Percentiles rank a stretch among this genome's conserved stretches.
These are phyloP conservation scores for Cryptococcus sp. DNA, from an alignment of 1,284 basidiomycete genomes.

Conservation along the genomic window DNA sequence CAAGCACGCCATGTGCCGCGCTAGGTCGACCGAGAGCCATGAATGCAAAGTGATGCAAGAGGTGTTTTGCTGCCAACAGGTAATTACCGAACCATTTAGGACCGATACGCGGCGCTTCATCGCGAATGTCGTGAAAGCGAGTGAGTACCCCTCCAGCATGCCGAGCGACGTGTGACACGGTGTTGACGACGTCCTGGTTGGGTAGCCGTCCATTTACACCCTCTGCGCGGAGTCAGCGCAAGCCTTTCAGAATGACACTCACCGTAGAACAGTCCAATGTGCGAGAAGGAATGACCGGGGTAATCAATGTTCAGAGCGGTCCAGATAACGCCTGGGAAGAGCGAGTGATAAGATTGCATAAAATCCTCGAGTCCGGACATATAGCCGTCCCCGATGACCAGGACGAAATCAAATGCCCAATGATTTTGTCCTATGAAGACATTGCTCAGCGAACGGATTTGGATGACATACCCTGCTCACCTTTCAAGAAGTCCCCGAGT, in stretches of 20 bases:
- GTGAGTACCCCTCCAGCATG: conserved; percentile 72
- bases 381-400: conserved; percentile 86
- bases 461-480: conserved; percentile 55
- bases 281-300: conserved; percentile 92
- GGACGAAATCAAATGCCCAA: conserved; percentile 92
- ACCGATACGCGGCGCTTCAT: conserved; percentile 42
- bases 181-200: conserved; percentile 93
- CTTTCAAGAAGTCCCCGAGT: conserved; percentile 77
- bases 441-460: neutral
- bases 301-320: conserved; percentile 93
- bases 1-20: conserved; percentile 55
- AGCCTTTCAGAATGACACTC: conserved; percentile 31
- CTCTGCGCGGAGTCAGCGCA: conserved; percentile 60
- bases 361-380: conserved; percentile 91
- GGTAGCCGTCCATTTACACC: conserved; percentile 92
- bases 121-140: conserved; percentile 71
- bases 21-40: conserved; percentile 47
- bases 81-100: conserved; percentile 19
- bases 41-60: conserved; percentile 45
- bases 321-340: conserved; percentile 83
- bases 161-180: conserved; percentile 70
- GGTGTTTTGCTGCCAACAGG: conserved; percentile 32
- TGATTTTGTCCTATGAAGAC: conserved; percentile 69
- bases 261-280: conserved; percentile 90
- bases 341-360: conserved; percentile 78